Evolutionary conservation across 2,329 filamentous ascomycete species (phyloP).

Genomic region (Fusarium avenaceum): DNA sequence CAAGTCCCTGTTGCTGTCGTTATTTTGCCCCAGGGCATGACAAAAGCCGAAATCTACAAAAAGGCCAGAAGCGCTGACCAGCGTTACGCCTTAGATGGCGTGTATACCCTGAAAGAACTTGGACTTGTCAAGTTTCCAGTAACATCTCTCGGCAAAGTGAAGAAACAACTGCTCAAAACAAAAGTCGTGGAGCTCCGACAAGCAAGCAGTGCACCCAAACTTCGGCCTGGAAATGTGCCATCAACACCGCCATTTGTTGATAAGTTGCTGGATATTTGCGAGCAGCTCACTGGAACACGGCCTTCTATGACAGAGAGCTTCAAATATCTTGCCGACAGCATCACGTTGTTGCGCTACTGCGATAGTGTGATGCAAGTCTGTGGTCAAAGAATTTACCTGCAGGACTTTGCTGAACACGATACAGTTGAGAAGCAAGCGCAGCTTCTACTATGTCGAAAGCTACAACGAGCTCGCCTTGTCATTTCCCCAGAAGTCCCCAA

Average conservation of each 20-base stretch:
- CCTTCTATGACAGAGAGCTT: conserved; percentile 48
- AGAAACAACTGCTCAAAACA: conserved; percentile 55
- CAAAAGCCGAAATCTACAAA: conserved; percentile 52
- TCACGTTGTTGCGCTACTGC: conserved; percentile 56
- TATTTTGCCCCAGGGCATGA: conserved; percentile 48
- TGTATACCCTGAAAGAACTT: conserved; percentile 60
- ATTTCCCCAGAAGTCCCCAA: conserved; percentile 16
- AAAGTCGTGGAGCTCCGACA: conserved; percentile 39
- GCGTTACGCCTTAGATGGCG: conserved; percentile 56
- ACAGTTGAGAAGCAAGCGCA: conserved; percentile 52
- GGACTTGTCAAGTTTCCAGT: conserved; percentile 55
- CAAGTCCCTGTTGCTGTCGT: conserved; percentile 63
- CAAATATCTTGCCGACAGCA: conserved; percentile 54
- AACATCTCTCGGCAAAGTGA: conserved; percentile 61
- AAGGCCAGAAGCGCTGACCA: conserved; percentile 53
- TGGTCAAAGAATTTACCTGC: conserved; percentile 52
- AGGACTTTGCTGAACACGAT: conserved; percentile 52
- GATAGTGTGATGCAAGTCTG: conserved; percentile 49
- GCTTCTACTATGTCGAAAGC: conserved; percentile 44
- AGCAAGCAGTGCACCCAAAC: neutral
- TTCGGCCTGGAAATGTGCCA: neutral
- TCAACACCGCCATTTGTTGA: conserved; percentile 31
- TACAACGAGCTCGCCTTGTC: conserved; percentile 33
- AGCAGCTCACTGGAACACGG: conserved; percentile 49
- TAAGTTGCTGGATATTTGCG: conserved; percentile 48